Percentiles rank a stretch among this genome's conserved stretches.
phyloP scores from a whole-genome alignment of 1,284 basidiomycete genomes.

The Ceratobasidium sp. region DNA sequence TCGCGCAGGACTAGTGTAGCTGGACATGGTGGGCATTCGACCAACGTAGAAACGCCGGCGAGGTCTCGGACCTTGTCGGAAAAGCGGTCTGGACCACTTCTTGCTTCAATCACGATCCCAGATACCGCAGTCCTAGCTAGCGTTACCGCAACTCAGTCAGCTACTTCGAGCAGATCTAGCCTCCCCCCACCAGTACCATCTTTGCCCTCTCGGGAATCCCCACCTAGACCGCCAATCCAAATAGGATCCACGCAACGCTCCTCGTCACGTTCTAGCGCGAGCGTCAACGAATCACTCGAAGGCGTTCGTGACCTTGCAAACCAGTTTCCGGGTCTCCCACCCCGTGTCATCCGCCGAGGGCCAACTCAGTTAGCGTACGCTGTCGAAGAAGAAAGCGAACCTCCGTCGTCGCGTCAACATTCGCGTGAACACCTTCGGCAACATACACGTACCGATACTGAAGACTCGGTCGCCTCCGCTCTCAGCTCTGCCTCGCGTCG shows the following conservation, averaged over 20 bases:
- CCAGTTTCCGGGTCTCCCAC: conserved; percentile 22
- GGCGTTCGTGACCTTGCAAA: background rate
- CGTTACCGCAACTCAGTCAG: conserved; percentile 21
- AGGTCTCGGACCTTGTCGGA: conserved; percentile 27
- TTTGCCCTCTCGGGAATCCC: background rate
- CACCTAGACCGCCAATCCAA: background rate
- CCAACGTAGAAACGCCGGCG: background rate
- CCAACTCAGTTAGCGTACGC: conserved; percentile 38
- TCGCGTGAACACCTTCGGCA: background rate
- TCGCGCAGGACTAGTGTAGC: conserved; percentile 4
- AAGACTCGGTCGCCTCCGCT: background rate
- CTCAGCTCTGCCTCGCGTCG: conserved; percentile 14
- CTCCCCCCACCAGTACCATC: background rate
- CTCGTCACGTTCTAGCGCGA: conserved; percentile 11
- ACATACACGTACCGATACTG: conserved; percentile 31
- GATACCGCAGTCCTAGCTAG: conserved; percentile 14
- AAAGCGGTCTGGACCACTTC: conserved; percentile 26
- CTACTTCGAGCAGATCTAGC: background rate
- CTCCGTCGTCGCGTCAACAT: background rate
- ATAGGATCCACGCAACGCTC: conserved; percentile 26
- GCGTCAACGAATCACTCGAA: conserved; percentile 21
- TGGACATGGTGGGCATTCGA: conserved; percentile 36
- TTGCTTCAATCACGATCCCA: conserved; percentile 27
- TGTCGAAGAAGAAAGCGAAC: conserved; percentile 40
- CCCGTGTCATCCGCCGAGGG: conserved; percentile 10